Base-by-base conservation (phyloP, 257 asterid genomes). In the Nyctanthes arbortristis region DNA sequence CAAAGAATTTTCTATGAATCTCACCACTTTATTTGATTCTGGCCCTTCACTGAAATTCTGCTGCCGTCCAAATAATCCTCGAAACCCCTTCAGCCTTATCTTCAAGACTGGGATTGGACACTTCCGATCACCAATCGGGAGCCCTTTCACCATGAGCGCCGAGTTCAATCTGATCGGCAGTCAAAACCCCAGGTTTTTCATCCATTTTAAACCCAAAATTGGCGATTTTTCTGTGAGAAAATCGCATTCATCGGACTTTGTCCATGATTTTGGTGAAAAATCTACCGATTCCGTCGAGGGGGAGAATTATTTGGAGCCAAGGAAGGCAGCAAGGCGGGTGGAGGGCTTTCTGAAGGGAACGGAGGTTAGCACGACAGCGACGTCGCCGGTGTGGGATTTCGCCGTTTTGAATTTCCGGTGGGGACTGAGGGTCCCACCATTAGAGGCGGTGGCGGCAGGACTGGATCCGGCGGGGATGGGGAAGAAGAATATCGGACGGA, bases 111-210 rank as follows among this genome's bases (percentile, higher is more conserved):
- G 99, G 2, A 84, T 91, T 31, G 96, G 99, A 7, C 82, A 78
- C 65, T 86, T 83, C 47, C 97, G 99, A 0, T 89, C 99, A 6
- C 99, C 97, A 11, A 36, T 45, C 37, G 79, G 84, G 3, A 93
- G 99, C 83, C 91, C 99, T 1, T 43, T 93, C 9, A 89, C 89
- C 29, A 93, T 93, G 97, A 89, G 93, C 78, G 97, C 97, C 1
- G 96, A 91, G 68, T 87, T 91, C 58, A 89, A 87, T 66, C 67
- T 87, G 5, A 66, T 86, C 43, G 91, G 87, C 14, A 72, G 22
- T 59, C 92, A 86, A 52, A 89, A 87, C 74, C 97, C 99, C 4
- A 82, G 89, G 10, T 93, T 93, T 22, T 89, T 83, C 78, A 81
- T 93, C 79, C 94, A 84, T 56, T 93, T 93, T 82, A 89, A 83